Evolutionary conservation across 2,329 filamentous ascomycete species (phyloP), one percentile per base, ranked within the genome.

Genomic region (Botrytis paeoniae): DNA sequence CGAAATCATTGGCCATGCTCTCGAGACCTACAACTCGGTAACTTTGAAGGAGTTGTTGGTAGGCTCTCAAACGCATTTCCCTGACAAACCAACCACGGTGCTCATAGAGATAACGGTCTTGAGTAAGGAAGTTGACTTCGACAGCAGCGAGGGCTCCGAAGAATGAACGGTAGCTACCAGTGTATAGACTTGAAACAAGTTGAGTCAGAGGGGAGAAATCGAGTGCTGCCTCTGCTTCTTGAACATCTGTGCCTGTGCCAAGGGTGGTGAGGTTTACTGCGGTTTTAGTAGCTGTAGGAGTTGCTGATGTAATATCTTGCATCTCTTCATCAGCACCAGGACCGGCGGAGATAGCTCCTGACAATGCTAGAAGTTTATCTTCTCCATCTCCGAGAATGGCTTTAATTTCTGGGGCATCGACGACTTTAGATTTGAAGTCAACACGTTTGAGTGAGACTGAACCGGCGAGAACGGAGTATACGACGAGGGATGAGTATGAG

Each of bases 341-440:
- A 1, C 95, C 94, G 5, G 94, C 91, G 1, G 94, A 96, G 71
- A 94, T 85, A 45, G 92, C 91, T 29, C 95, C 94, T 43, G 91
- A 90, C 35, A 98, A 85, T 0, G 94, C 94, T 45, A 94, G 87
- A 71, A 97, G 85, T 83, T 95, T 95, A 81, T 98, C 95, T 79
- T 97, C 93, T 37, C 91, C 91, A 78, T 95, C 91, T 73, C 95
- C 96, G 37, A 99, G 89, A 76, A 99, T 97, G 54, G 96, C 96
- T 85, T 96, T 97, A 85, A 99, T 98, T 85, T 99, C 96, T 20
- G 96, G 95, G 12, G 96, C 96, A 82, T 99, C 96, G 59, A 99
- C 95, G 39, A 99, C 96, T 86, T 98, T 98, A 77, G 93, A 93
- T 87, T 99, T 99, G 89, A 99, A 99, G 83, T 99, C 96, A 48